A percentile compares a stretch with the other conserved stretches of the same genome.
These are phyloP conservation scores for Pharnaceum exiguum DNA, from an alignment of 148 eudicot species.

Conservation along the genomic window DNA sequence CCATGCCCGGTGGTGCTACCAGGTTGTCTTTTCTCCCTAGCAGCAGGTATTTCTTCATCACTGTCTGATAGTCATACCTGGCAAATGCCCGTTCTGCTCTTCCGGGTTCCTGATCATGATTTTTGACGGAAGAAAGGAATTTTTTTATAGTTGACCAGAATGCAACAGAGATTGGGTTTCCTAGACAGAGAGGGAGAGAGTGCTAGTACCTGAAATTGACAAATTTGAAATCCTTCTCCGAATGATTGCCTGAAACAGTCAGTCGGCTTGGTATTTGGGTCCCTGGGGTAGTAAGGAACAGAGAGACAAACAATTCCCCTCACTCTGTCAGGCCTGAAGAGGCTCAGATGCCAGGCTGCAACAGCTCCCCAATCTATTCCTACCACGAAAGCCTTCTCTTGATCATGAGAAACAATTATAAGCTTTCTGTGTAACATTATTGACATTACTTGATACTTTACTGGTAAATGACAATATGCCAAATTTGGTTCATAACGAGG, in stretches of 20 bases:
- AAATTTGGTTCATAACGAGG: too few relatives aligned
- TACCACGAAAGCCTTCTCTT: slow-evolving; percentile 45
- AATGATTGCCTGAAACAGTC: slow-evolving; percentile 23
- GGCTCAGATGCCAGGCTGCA: slow-evolving; percentile 43
- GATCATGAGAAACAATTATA: too few relatives aligned
- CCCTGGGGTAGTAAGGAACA: slow-evolving; percentile 34
- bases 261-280: slow-evolving; percentile 20
- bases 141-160: background rate
- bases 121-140: too few relatives aligned
- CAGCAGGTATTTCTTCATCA: slow-evolving; percentile 46
- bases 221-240: slow-evolving; percentile 35
- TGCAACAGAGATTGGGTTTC: background rate
- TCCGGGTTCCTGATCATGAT: slow-evolving; percentile 57
- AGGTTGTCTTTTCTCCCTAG: slow-evolving; percentile 30
- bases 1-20: slow-evolving; percentile 49
- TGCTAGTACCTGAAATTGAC: slow-evolving; percentile 54
- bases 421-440: too few relatives aligned
- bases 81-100: slow-evolving; percentile 61
- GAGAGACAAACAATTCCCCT: slow-evolving; percentile 34
- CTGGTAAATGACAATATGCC: too few relatives aligned
- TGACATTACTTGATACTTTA: too few relatives aligned
- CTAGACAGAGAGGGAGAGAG: slow-evolving; percentile 8
- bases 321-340: slow-evolving; percentile 51
- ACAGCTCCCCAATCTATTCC: slow-evolving; percentile 57
- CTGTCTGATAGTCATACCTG: slow-evolving; percentile 40